Percentiles rank a stretch among this genome's conserved stretches.
Conservation (phyloP, 2,329 filamentous ascomycete genomes). For the Byssochlamys sp. region DNA sequence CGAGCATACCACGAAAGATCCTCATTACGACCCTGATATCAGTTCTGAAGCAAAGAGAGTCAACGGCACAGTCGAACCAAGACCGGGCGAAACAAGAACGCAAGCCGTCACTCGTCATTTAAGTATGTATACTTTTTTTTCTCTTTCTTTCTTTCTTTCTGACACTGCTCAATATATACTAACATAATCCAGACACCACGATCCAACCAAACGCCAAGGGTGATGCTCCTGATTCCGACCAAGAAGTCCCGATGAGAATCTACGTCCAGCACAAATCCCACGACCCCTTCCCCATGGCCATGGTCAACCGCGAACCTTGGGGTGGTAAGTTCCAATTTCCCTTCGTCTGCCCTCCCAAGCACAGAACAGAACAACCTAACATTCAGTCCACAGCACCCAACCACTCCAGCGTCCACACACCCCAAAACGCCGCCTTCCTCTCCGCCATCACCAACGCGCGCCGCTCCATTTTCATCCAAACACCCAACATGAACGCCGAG, state of each 20-base stretch:
- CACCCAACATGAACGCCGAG: conserved; percentile 65
- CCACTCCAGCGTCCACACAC: conserved; percentile 51
- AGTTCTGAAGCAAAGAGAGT: conserved; percentile 53
- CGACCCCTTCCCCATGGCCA: conserved; percentile 57
- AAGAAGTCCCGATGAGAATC: conserved; percentile 54
- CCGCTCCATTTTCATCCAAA: conserved; percentile 63
- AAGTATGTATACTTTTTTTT: conserved; percentile 27
- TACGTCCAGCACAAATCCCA: conserved; percentile 50
- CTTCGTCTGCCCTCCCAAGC: neutral
- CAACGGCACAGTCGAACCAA: conserved; percentile 47
- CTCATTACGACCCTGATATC: conserved; percentile 56
- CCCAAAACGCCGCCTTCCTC: conserved; percentile 68
- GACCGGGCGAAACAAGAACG: conserved; percentile 43
- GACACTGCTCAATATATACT: neutral
- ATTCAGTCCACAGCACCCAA: conserved; percentile 38
- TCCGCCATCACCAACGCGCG: conserved; percentile 58
- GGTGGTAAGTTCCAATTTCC: conserved; percentile 32
- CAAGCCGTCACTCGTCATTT: conserved; percentile 56
- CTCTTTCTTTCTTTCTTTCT: too few relatives aligned
- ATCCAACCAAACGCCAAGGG: conserved; percentile 43
- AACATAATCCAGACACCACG: conserved; percentile 38
- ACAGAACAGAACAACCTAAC: neutral
- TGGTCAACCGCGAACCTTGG: conserved; percentile 61
- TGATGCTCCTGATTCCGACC: conserved; percentile 45
- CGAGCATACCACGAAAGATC: conserved; percentile 49